A percentile compares a stretch with the other conserved stretches of the same genome.
Evolutionary conservation across 2,329 filamentous ascomycete genomes (phyloP).

Genomic region (Cadophora malorum): DNA sequence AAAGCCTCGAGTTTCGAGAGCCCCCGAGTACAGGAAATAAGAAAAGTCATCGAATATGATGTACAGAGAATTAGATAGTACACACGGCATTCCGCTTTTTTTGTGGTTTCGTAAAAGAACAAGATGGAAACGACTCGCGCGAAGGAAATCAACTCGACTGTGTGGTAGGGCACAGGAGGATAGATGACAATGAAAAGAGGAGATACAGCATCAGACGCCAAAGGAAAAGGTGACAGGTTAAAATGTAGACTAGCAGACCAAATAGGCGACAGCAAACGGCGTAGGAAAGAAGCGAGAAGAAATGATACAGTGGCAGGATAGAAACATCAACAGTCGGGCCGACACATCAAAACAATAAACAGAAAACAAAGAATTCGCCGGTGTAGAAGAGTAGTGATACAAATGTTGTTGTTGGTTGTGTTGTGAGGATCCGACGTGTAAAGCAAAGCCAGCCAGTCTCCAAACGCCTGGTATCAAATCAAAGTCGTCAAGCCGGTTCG

Average conservation of each 20-base stretch:
- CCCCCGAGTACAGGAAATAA: neutral
- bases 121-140: neutral
- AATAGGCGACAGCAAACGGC: neutral
- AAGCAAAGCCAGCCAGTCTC: constrained; percentile 12
- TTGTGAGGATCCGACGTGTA: neutral
- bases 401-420: constrained; percentile 20
- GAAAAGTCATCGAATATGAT: constrained; percentile 7
- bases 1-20: neutral
- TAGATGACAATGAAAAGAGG: neutral
- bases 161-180: neutral
- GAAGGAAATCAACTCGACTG: neutral
- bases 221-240: neutral
- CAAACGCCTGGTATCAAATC: constrained; percentile 42
- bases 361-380: neutral
- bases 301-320: constrained; percentile 14
- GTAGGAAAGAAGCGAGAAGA: neutral
- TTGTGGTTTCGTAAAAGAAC: neutral
- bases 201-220: neutral
- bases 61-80: constrained; percentile 16
- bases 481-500: constrained; percentile 4
- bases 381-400: constrained; percentile 40
- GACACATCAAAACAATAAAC: constrained; percentile 16
- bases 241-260: neutral
- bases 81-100: constrained; percentile 6
- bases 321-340: constrained; percentile 12